Evolutionary conservation across 805 yeast species (phyloP).

Genomic region (Starmerella bombi): DNA sequence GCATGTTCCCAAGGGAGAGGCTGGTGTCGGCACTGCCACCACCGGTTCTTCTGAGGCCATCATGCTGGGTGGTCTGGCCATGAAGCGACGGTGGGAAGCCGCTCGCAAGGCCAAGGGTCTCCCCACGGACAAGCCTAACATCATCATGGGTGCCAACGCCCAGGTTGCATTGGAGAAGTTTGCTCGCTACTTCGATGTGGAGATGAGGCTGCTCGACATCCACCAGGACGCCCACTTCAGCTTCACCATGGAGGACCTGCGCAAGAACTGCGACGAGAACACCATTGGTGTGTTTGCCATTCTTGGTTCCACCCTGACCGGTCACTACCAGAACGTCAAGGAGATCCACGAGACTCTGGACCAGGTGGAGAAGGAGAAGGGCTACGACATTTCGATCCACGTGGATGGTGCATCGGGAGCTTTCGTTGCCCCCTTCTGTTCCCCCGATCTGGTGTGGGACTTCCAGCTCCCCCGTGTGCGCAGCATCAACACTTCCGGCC

Average conservation of each 20-base stretch:
- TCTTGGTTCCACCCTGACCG: slow-evolving; percentile 85
- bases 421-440: slow-evolving; percentile 71
- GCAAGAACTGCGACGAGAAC: slow-evolving; percentile 67
- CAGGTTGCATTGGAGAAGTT: slow-evolving; percentile 92
- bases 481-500: slow-evolving; percentile 83
- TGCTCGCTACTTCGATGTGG: slow-evolving; percentile 88
- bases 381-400: slow-evolving; percentile 64
- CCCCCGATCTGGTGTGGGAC: slow-evolving; percentile 73
- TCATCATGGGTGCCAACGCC: slow-evolving; percentile 82
- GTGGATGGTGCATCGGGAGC: slow-evolving; percentile 94
- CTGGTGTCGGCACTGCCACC: slow-evolving; percentile 75
- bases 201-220: slow-evolving; percentile 62
- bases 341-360: slow-evolving; percentile 52
- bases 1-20: slow-evolving; percentile 46
- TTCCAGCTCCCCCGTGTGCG: slow-evolving; percentile 63
- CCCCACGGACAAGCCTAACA: slow-evolving; percentile 56
- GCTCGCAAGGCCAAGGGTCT: slow-evolving; percentile 47
- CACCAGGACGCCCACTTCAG: slow-evolving; percentile 46
- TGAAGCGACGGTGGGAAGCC: slow-evolving; percentile 82
- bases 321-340: slow-evolving; percentile 72
- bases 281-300: slow-evolving; percentile 85
- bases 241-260: slow-evolving; percentile 47
- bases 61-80: slow-evolving; percentile 83
- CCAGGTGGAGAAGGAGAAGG: slow-evolving; percentile 52
- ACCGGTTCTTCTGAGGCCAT: slow-evolving; percentile 92